phyloP scores from a whole-genome alignment of 805 yeast genomes.

The Candida broadrunensis region DNA sequence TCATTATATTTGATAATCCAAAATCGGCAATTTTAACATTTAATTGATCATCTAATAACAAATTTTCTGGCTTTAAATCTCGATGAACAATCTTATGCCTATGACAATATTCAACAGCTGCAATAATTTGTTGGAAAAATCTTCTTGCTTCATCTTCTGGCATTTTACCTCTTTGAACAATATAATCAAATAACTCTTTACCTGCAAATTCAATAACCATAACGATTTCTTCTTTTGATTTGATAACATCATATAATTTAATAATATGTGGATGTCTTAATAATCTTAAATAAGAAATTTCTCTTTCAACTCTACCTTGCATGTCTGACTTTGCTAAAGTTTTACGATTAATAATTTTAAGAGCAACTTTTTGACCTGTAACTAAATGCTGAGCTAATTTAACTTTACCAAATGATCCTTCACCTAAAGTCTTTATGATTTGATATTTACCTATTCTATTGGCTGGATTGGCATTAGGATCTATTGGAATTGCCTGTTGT shows the following conservation, averaged over 20 bases:
- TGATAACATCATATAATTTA: conserved; percentile 91
- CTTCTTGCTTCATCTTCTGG: conserved; percentile 87
- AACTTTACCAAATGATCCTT: conserved; percentile 96
- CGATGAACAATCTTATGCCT: conserved; percentile 95
- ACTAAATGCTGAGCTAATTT: conserved; percentile 86
- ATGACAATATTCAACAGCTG: conserved; percentile 96
- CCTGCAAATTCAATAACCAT: conserved; percentile 98
- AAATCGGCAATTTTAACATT: conserved; percentile 96
- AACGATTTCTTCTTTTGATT: conserved; percentile 90
- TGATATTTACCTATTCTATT: conserved; percentile 86
- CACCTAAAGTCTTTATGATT: conserved; percentile 88
- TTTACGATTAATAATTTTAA: conserved; percentile 88
- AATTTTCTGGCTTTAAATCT: conserved; percentile 93
- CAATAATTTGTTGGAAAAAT: conserved; percentile 93
- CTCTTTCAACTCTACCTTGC: conserved; percentile 96
- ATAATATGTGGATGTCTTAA: conserved; percentile 95
- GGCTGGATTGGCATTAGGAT: conserved; percentile 29
- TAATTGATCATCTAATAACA: conserved; percentile 81
- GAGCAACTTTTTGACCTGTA: conserved; percentile 89
- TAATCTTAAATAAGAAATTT: conserved; percentile 82
- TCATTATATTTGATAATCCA: conserved; percentile 93
- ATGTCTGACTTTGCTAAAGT: conserved; percentile 91
- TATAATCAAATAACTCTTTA: conserved; percentile 92
- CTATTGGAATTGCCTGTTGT: conserved; percentile 11
- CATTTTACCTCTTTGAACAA: conserved; percentile 92